A percentile compares a stretch with the other conserved stretches of the same genome.
Conservation (phyloP, 1,284 basidiomycete species). For the Puccinia hordei region DNA sequence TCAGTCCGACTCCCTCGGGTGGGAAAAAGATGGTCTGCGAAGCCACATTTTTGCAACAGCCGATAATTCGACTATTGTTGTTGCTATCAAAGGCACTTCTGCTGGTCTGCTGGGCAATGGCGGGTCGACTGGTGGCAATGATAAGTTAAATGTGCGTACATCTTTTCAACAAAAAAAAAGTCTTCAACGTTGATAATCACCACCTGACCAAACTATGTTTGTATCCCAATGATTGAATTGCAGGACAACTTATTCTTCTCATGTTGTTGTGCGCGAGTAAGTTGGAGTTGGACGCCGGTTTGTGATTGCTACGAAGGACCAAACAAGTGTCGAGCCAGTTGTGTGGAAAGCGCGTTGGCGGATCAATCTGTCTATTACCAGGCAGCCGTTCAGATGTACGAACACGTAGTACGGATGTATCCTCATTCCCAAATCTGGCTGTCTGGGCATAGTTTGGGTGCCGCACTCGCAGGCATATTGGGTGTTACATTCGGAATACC, state of each 20-base stretch:
- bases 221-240: neutral
- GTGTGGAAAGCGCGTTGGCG: constrained; percentile 75
- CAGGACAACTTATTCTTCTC: constrained; percentile 92
- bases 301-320: constrained; percentile 85
- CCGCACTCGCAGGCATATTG: constrained; percentile 79
- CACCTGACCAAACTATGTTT: neutral
- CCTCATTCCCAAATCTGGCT: constrained; percentile 91
- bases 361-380: constrained; percentile 88
- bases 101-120: constrained; percentile 73
- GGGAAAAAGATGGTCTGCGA: constrained; percentile 84
- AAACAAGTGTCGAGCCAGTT: constrained; percentile 73
- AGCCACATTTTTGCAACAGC: constrained; percentile 71
- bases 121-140: constrained; percentile 82
- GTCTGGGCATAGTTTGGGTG: constrained; percentile 86
- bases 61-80: constrained; percentile 80
- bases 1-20: constrained; percentile 83
- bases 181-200: neutral
- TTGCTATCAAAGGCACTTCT: constrained; percentile 93
- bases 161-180: neutral
- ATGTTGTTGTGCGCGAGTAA: constrained; percentile 92
- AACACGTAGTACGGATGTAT: constrained; percentile 90
- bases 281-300: constrained; percentile 92
- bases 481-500: constrained; percentile 91
- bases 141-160: constrained; percentile 75
- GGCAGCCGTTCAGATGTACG: constrained; percentile 74